Evolutionary conservation across 306 rosid genomes (phyloP), one percentile per base, ranked within the genome.

Genomic region (Quercus rubra): DNA sequence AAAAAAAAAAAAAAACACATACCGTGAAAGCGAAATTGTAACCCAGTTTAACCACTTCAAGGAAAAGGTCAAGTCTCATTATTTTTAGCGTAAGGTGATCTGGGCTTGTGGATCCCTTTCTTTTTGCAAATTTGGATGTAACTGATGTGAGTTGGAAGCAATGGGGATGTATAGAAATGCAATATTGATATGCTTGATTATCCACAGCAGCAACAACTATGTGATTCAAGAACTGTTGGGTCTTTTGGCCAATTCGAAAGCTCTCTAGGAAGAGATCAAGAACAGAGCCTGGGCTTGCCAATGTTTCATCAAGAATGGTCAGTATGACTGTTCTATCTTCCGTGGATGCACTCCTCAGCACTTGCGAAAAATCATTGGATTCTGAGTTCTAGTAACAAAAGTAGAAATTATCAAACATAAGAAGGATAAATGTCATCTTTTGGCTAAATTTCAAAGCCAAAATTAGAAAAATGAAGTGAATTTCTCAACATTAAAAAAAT

Each of bases 1-100:
- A 3, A 8, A 72, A 13, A 19, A 30, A 20, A 61, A 18, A 3
- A 6, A 25, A 51, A n/a, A 43, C 23, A 23, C 30, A 55, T 83
- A 88, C 93, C 43, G 91, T 88, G 85, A 76, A 88, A 59, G 86
- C 54, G 13, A 88, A 81, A 81, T 64, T 88, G 80, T 90, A 90
- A 18, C 91, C 91, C 73, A 90, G 75, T 58, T 78, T 67, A 55
- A 90, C 21, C 13, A 86, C 83, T 25, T 80, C 69, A 10, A 73
- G 67, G 79, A 83, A 52, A 56, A 90, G 59, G 31, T 78, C 27
- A 59, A 79, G 81, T 79, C 84, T 79, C 71, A 79, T 86, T 81
- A 80, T 77, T 72, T 78, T 52, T 38, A 74, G 70, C 9, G 46
- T 5, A 66, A 10, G 70, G 57, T 71, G 77, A 54, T 43, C 46